Conservation (phyloP, 306 rosid genomes). For the Lotus japonicus region DNA sequence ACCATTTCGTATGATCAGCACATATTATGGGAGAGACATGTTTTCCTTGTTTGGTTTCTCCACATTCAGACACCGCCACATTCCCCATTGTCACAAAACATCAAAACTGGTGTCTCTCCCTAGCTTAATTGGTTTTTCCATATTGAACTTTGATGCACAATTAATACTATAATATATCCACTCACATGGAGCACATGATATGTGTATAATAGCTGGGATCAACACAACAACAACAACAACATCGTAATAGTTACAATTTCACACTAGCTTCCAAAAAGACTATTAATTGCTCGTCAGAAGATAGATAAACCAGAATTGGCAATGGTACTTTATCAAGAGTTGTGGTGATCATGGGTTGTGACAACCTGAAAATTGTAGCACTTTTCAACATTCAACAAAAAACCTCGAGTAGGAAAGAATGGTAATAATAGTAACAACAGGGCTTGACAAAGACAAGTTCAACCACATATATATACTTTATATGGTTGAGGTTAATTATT, state of each 20-base stretch:
- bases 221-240: not conserved
- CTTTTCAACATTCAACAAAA: conserved; percentile 7
- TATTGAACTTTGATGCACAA: conserved; percentile 12
- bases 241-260: not conserved
- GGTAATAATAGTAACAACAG: not conserved
- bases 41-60: conserved; percentile 24
- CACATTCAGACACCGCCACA: conserved; percentile 17
- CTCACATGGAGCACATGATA: conserved; percentile 4
- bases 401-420: conserved; percentile 19
- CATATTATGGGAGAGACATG: conserved; percentile 29
- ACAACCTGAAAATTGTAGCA: not conserved
- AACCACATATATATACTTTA: conserved; percentile 17
- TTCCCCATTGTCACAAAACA: not conserved
- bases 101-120: no score
- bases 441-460: conserved; percentile 28
- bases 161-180: not conserved
- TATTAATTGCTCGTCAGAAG: conserved; percentile 8
- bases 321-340: conserved; percentile 7
- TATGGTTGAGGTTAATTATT: conserved; percentile 28
- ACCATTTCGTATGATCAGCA: conserved; percentile 23
- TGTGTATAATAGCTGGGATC: not conserved
- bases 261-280: not conserved
- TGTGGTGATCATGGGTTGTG: not conserved
- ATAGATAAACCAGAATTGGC: conserved; percentile 16
- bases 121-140: not conserved